Conservation (phyloP, 1,284 basidiomycete genomes). For the Sphaerobolus stellatus region DNA sequence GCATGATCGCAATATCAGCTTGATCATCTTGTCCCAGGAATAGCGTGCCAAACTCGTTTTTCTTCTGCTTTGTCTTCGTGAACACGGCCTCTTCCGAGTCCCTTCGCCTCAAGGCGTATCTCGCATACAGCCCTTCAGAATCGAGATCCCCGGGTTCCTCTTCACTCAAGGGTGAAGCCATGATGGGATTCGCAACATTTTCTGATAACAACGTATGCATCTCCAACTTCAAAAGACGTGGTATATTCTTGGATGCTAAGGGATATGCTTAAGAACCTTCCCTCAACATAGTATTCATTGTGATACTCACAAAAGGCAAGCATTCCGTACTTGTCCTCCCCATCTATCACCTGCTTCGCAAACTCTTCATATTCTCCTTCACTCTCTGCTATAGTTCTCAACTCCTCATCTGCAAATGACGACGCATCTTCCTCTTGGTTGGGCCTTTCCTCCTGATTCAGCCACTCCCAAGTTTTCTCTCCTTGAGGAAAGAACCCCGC, state of each 20-base stretch:
- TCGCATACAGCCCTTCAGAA: constrained; percentile 41
- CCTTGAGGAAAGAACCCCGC: constrained; percentile 49
- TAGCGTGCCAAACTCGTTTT: too few relatives aligned
- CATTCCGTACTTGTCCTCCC: constrained; percentile 51
- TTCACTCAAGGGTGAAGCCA: constrained; percentile 41
- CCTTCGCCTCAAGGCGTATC: constrained; percentile 33
- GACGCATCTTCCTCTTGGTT: constrained; percentile 17
- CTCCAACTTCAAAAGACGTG: not conserved
- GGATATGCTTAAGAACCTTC: not conserved
- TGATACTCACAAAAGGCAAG: constrained; percentile 40
- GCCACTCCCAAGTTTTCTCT: constrained; percentile 44
- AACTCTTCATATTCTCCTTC: constrained; percentile 1
- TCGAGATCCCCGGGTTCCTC: constrained; percentile 45
- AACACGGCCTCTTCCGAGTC: too few relatives aligned
- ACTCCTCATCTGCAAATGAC: not conserved
- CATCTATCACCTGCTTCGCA: constrained; percentile 36
- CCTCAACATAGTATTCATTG: not conserved
- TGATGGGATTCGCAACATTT: constrained; percentile 3
- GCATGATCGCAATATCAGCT: too few relatives aligned
- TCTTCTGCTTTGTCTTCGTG: too few relatives aligned
- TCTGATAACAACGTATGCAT: constrained; percentile 5
- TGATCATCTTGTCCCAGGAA: too few relatives aligned
- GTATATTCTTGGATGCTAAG: constrained; percentile 1
- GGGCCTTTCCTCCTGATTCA: constrained; percentile 25
- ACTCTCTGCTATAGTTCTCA: not conserved